Conservation (phyloP, 1,139 yeast genomes). For the Blastobotrys buckinghamii region DNA sequence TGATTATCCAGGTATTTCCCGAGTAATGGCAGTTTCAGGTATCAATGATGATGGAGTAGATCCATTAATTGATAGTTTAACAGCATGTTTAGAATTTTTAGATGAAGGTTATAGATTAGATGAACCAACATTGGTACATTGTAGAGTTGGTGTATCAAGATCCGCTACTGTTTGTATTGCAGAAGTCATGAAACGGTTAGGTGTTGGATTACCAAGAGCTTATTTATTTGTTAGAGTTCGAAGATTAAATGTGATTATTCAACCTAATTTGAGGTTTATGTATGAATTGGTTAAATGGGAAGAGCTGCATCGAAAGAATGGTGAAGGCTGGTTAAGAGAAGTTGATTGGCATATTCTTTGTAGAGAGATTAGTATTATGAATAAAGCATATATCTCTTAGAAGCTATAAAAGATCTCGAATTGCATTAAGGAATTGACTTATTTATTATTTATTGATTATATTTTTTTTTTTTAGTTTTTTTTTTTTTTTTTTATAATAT, state of each 20-base stretch:
- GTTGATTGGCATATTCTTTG: conserved; percentile 92
- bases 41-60: conserved; percentile 50
- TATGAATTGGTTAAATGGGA: conserved; percentile 81
- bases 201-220: conserved; percentile 62
- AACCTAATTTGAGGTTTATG: conserved; percentile 81
- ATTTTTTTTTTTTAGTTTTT: too few species aligned
- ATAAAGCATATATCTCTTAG: conserved; percentile 62
- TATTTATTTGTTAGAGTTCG: conserved; percentile 78
- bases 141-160: conserved; percentile 88
- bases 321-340: conserved; percentile 47
- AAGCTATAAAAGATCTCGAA: conserved; percentile 37
- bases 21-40: conserved; percentile 39
- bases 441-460: too few species aligned
- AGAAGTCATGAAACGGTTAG: conserved; percentile 70
- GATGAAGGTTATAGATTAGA: conserved; percentile 36
- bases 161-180: conserved; percentile 91
- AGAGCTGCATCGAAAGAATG: conserved; percentile 38
- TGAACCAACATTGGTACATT: conserved; percentile 67
- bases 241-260: conserved; percentile 80
- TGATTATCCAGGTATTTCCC: conserved; percentile 25
- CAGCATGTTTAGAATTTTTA: conserved; percentile 39
- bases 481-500: too few species aligned
- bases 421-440: too few species aligned
- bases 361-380: conserved; percentile 72
- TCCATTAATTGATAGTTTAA: conserved; percentile 37